Evolutionary conservation across 169 alveolate genomes (phyloP).

Genomic region (Plasmodium inui): DNA sequence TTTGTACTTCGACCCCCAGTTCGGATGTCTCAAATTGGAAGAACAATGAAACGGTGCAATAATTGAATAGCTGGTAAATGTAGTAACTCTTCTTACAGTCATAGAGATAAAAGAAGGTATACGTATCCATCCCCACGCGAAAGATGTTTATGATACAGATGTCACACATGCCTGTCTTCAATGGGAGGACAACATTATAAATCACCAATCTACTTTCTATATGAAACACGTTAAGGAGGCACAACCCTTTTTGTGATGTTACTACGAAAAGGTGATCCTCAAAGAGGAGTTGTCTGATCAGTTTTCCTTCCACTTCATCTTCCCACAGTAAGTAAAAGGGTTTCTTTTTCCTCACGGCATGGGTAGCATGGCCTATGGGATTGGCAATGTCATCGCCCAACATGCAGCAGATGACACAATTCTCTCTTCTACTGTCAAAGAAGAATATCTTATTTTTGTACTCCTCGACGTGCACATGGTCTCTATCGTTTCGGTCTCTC

Average conservation of each 20-base stretch:
- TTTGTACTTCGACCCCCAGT: slow-evolving; percentile 2
- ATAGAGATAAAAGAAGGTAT: slow-evolving; percentile 25
- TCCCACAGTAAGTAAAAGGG: slow-evolving; percentile 30
- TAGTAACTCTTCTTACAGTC: neutral
- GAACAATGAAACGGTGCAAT: neutral
- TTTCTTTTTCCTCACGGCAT: neutral
- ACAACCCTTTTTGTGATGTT: neutral
- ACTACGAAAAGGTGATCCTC: slow-evolving; percentile 21
- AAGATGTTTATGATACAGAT: slow-evolving; percentile 15
- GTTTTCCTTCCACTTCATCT: slow-evolving; percentile 38
- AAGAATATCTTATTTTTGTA: slow-evolving; percentile 10
- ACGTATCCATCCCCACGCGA: slow-evolving; percentile 1
- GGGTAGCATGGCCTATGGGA: neutral
- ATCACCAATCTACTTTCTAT: slow-evolving; percentile 29
- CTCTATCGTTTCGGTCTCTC: neutral
- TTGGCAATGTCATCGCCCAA: neutral
- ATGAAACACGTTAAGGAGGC: slow-evolving; percentile 12
- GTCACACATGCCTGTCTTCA: neutral
- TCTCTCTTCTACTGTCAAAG: slow-evolving; percentile 32
- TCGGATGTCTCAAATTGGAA: slow-evolving; percentile 6
- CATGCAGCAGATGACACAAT: slow-evolving; percentile 39
- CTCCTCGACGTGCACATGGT: slow-evolving; percentile 21
- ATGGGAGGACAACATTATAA: slow-evolving; percentile 13
- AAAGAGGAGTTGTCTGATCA: neutral
- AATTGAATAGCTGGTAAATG: slow-evolving; percentile 36